A percentile compares a stretch with the other conserved stretches of the same genome.
Evolutionary conservation across 345 rosid species (phyloP).

Genomic region (Fremontodendron californicum): DNA sequence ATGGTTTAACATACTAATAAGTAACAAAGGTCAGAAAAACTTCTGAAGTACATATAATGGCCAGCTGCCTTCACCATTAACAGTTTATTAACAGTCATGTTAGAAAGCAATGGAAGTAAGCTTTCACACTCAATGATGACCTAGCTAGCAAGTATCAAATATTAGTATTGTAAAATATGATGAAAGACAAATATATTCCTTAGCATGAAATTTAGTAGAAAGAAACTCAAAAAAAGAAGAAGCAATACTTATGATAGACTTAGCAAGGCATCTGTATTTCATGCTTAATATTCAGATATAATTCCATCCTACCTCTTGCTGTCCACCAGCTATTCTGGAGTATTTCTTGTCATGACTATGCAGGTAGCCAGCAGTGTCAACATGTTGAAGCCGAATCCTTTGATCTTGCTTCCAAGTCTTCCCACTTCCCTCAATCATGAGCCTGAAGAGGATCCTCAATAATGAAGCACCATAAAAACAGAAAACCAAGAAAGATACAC

Average conservation of each 20-base stretch:
- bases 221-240: neutral
- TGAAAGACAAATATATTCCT: neutral
- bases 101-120: neutral
- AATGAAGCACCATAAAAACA: conserved; percentile 13
- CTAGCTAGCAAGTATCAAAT: neutral
- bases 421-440: conserved; percentile 83
- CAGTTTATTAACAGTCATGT: neutral
- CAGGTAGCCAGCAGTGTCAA: conserved; percentile 89
- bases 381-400: conserved; percentile 83
- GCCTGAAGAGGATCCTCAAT: conserved; percentile 39
- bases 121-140: neutral
- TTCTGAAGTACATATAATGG: neutral
- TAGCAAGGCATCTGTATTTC: neutral
- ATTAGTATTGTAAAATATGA: neutral
- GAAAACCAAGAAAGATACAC: neutral
- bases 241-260: neutral
- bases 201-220: neutral
- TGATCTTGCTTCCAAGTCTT: conserved; percentile 97
- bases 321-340: conserved; percentile 98
- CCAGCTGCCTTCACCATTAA: neutral
- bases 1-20: neutral
- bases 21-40: neutral
- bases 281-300: neutral
- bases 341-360: conserved; percentile 98
- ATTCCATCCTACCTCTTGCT: conserved; percentile 77